A percentile compares a stretch with the other conserved stretches of the same genome.
Conservation (phyloP, 106 monocot species). For the Allium sativum region DNA sequence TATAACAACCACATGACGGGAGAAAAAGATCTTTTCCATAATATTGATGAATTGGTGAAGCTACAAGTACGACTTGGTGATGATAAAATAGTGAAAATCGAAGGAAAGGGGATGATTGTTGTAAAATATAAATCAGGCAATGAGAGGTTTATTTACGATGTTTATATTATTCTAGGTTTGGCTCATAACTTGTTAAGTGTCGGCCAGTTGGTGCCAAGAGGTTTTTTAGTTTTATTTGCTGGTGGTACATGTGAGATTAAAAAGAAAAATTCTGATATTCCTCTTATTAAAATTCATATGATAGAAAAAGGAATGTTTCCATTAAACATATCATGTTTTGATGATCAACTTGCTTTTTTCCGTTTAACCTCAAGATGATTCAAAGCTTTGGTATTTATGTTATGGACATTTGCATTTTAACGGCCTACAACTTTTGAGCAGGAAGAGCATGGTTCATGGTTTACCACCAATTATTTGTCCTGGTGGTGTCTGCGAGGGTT, state of each 20-base stretch:
- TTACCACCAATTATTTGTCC: not conserved
- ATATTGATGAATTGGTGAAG: conserved; percentile 14
- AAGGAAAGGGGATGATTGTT: conserved; percentile 4
- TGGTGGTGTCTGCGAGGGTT: not conserved
- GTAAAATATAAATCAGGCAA: conserved; percentile 9
- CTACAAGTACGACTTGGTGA: conserved; percentile 5
- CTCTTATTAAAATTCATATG: not conserved
- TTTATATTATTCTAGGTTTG: not conserved
- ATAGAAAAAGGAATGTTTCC: not conserved
- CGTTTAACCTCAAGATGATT: not conserved
- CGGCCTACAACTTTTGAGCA: not conserved
- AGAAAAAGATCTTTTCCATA: not conserved
- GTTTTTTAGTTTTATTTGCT: conserved; percentile 2
- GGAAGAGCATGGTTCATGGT: not conserved
- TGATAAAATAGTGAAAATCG: conserved; percentile 1
- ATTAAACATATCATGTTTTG: not conserved
- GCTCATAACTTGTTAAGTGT: conserved; percentile 9
- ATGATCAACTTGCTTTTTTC: conserved; percentile 7
- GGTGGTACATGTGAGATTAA: not conserved
- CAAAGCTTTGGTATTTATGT: conserved; percentile 2
- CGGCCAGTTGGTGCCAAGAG: not conserved
- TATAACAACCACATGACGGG: conserved; percentile 3
- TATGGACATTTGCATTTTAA: conserved; percentile 10
- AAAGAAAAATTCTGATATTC: not conserved
- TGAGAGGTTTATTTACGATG: conserved; percentile 6